A percentile compares a stretch with the other conserved stretches of the same genome.
Conservation (phyloP, 208 protist species). For the Acanthamoeba castellanii region DNA sequence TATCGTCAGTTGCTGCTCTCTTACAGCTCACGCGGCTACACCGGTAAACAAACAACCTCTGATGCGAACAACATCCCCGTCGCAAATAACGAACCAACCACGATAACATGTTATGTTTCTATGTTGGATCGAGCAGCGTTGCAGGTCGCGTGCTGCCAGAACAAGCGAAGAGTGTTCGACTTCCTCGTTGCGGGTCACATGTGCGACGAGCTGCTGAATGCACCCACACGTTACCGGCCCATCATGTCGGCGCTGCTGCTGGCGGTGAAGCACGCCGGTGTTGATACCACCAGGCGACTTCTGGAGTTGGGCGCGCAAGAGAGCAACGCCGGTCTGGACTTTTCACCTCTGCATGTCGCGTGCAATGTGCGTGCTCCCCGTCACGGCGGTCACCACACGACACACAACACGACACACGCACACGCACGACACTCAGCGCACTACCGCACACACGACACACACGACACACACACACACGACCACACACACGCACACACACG, state of each 20-base stretch:
- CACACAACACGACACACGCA: too few relatives aligned
- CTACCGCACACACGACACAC: too few relatives aligned
- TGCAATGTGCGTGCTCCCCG: not conserved
- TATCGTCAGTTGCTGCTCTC: not conserved
- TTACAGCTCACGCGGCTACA: not conserved
- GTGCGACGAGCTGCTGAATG: constrained; percentile 7
- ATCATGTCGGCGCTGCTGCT: not conserved
- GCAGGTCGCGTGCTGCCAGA: not conserved
- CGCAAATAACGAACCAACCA: too few relatives aligned
- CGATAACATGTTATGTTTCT: too few relatives aligned
- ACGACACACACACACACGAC: too few relatives aligned
- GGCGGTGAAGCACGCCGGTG: not conserved
- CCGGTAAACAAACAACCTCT: not conserved
- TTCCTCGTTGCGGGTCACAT: not conserved
- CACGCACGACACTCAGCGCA: too few relatives aligned
- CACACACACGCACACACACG: too few relatives aligned
- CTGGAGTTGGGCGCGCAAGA: not conserved
- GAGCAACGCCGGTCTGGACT: not conserved
- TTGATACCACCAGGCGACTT: not conserved
- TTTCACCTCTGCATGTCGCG: not conserved
- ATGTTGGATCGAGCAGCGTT: not conserved
- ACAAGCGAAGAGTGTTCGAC: not conserved
- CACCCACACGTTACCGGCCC: not conserved
- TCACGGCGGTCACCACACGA: not conserved
- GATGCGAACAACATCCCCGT: not conserved